These are phyloP conservation scores for Claviceps digitariae DNA, from an alignment of 2,329 filamentous ascomycete species.

Conservation along the genomic window DNA sequence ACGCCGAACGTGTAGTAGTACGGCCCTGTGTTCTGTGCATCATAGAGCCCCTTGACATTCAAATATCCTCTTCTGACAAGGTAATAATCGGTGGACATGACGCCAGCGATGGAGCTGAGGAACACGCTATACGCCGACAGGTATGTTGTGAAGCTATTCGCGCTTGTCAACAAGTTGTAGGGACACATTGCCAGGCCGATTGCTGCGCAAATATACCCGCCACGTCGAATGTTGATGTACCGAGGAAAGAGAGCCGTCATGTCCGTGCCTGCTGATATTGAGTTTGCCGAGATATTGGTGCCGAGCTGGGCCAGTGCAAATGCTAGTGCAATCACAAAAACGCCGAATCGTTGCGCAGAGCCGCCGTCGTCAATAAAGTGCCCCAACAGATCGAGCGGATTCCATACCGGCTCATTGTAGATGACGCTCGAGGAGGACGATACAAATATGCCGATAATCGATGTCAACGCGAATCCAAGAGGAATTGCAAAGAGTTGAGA, in stretches of 20 bases:
- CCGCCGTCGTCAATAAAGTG: constrained; percentile 56
- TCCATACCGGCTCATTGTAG: constrained; percentile 56
- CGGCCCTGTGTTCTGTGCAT: constrained; percentile 47
- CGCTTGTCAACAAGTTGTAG: constrained; percentile 60
- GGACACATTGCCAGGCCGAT: constrained; percentile 80
- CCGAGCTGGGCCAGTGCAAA: constrained; percentile 72
- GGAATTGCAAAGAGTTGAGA: constrained; percentile 68
- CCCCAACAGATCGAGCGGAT: constrained; percentile 54
- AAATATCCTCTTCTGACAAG: constrained; percentile 70
- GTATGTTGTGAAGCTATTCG: constrained; percentile 83
- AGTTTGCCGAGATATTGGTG: constrained; percentile 81
- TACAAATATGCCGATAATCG: constrained; percentile 71
- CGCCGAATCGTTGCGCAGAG: constrained; percentile 56
- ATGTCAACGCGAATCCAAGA: constrained; percentile 60
- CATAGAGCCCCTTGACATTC: constrained; percentile 67
- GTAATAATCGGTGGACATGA: constrained; percentile 84
- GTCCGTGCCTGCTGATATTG: constrained; percentile 69
- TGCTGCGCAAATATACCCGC: constrained; percentile 70
- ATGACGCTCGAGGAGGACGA: constrained; percentile 60
- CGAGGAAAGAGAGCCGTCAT: constrained; percentile 69
- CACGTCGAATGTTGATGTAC: constrained; percentile 73
- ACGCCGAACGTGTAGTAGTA: constrained; percentile 67
- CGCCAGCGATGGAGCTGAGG: constrained; percentile 84
- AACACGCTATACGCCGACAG: constrained; percentile 88
- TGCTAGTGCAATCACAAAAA: constrained; percentile 57